Evolutionary conservation across 2,329 filamentous ascomycete species (phyloP).

Genomic region (Emmonsiellopsis sp.): DNA sequence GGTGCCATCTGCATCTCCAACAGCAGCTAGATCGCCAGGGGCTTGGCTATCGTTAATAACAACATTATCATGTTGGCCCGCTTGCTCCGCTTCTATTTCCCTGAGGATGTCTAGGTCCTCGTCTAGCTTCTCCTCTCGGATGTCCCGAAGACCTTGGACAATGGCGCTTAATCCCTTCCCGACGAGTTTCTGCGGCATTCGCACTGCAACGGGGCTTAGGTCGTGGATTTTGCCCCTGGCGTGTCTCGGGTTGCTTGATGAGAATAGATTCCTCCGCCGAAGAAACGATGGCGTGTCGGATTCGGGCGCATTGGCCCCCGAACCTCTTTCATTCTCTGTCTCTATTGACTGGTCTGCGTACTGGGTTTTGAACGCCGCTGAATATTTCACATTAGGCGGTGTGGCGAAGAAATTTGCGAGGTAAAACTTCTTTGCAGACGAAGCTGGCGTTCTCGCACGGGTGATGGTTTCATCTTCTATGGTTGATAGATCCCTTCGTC

Average conservation of each 20-base stretch:
- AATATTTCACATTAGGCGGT: conserved; percentile 31
- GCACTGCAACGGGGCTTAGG: conserved; percentile 30
- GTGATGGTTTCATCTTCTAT: not conserved
- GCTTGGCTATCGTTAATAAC: conserved; percentile 31
- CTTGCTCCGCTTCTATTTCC: conserved; percentile 34
- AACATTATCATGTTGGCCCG: conserved; percentile 14
- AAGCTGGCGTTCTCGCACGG: conserved; percentile 29
- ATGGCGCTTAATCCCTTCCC: conserved; percentile 31
- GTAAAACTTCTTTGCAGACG: conserved; percentile 36
- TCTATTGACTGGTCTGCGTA: not conserved
- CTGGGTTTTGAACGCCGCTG: conserved; percentile 8
- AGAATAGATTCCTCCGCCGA: conserved; percentile 27
- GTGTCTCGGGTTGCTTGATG: conserved; percentile 14
- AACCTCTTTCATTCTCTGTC: not conserved
- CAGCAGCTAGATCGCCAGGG: conserved; percentile 1
- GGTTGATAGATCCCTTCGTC: conserved; percentile 6
- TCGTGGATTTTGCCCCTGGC: conserved; percentile 8
- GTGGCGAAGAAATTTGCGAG: conserved; percentile 38
- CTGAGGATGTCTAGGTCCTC: conserved; percentile 36
- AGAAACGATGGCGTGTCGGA: conserved; percentile 33
- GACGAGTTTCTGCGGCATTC: conserved; percentile 27
- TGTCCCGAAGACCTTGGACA: conserved; percentile 30
- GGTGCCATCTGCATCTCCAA: conserved; percentile 4
- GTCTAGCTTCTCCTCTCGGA: conserved; percentile 33
- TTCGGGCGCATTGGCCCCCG: conserved; percentile 12